Percentiles rank a stretch among this genome's conserved stretches.
Conservation (phyloP, 352 stramenopile species). For the Phytophthora sansomeana region DNA sequence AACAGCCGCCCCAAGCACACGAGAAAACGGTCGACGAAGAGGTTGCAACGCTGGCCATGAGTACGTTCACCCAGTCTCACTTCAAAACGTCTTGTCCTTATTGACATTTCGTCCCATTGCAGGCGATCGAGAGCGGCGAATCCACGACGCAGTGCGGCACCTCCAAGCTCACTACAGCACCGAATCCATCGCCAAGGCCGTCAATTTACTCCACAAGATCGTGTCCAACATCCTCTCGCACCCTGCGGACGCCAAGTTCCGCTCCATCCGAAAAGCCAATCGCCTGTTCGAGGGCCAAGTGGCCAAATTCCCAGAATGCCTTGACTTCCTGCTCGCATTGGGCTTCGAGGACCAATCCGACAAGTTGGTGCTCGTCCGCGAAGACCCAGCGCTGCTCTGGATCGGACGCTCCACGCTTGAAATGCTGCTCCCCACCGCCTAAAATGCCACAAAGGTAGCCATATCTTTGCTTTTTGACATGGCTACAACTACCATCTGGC, state of each 20-base stretch:
- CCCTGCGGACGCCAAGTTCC: constrained; percentile 63
- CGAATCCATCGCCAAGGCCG: constrained; percentile 46
- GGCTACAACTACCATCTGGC: too few relatives aligned
- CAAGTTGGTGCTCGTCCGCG: constrained; percentile 55
- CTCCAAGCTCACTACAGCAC: constrained; percentile 44
- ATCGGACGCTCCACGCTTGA: constrained; percentile 71
- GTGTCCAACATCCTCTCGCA: constrained; percentile 80
- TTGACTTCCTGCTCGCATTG: constrained; percentile 69
- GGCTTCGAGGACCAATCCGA: constrained; percentile 76
- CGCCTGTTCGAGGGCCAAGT: constrained; percentile 62
- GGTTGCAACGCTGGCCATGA: constrained; percentile 50
- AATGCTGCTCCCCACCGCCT: constrained; percentile 44
- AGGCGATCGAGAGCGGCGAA: constrained; percentile 69
- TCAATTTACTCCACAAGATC: constrained; percentile 68
- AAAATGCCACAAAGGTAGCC: constrained; percentile 4
- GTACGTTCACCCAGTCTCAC: constrained; percentile 29
- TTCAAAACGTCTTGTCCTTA: not conserved
- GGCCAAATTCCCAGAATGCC: constrained; percentile 56
- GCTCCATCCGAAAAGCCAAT: constrained; percentile 74
- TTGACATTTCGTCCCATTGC: constrained; percentile 11
- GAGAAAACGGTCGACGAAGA: constrained; percentile 31
- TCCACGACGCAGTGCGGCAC: constrained; percentile 50
- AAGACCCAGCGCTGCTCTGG: constrained; percentile 78
- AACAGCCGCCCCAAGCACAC: not conserved
- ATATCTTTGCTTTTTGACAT: not conserved